These are phyloP conservation scores for Wickerhamiella shivajii DNA, from an alignment of 805 yeast species.

Conservation along the genomic window DNA sequence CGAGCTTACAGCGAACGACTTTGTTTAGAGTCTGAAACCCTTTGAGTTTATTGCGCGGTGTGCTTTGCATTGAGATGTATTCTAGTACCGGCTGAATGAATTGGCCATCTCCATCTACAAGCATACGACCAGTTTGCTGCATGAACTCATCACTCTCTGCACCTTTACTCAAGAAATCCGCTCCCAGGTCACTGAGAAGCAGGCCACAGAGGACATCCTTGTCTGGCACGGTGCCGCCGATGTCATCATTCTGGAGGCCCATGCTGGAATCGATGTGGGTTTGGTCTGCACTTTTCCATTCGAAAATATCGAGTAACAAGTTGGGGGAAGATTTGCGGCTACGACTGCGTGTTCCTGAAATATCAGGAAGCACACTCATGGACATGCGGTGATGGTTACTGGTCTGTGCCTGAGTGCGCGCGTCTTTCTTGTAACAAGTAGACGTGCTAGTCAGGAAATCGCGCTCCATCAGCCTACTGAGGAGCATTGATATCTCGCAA, in stretches of 20 bases:
- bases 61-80: constrained; percentile 11
- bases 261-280: constrained; percentile 4
- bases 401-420: constrained; percentile 10
- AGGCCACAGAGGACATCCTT: constrained; percentile 12
- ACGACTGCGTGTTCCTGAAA: constrained; percentile 3
- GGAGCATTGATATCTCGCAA: constrained; percentile 22
- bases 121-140: constrained; percentile 19
- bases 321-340: constrained; percentile 10
- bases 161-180: constrained; percentile 18
- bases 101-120: constrained; percentile 18
- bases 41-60: constrained; percentile 14
- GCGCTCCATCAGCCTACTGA: constrained; percentile 22
- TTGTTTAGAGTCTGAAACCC: constrained; percentile 12
- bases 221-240: constrained; percentile 1
- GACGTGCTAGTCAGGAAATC: constrained; percentile 15
- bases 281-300: constrained; percentile 7
- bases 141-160: constrained; percentile 25
- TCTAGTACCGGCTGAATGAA: constrained; percentile 15
- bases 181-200: constrained; percentile 23
- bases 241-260: constrained; percentile 3
- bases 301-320: constrained; percentile 10
- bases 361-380: constrained; percentile 11
- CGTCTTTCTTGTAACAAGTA: constrained; percentile 16
- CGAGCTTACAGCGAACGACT: constrained; percentile 9
- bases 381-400: constrained; percentile 9